These are phyloP conservation scores for Melampsora larici-populina DNA, from an alignment of 1,284 basidiomycete genomes.

Conservation along the genomic window DNA sequence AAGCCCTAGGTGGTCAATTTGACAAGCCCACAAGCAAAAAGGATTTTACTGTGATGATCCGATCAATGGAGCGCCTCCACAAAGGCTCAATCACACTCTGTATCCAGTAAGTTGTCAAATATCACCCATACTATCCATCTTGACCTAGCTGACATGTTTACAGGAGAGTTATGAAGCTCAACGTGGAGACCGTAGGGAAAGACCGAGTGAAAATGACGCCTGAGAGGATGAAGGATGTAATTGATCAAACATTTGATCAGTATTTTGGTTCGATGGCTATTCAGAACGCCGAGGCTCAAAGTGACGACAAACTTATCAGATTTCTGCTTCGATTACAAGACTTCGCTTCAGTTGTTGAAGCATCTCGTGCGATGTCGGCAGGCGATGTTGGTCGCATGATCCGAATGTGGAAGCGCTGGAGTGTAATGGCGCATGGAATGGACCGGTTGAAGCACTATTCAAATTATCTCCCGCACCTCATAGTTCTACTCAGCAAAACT, in stretches of 20 bases:
- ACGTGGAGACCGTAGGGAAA: no score
- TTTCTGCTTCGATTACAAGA: background rate
- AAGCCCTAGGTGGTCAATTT: no score
- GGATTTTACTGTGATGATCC: no score
- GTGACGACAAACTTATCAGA: background rate
- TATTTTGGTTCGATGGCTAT: background rate
- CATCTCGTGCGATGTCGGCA: background rate
- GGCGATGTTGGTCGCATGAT: conserved; percentile 10
- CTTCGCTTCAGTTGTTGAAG: conserved; percentile 3
- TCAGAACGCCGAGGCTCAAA: background rate
- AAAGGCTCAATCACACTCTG: no score
- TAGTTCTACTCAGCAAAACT: background rate
- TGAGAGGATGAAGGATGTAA: background rate
- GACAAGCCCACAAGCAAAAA: no score
- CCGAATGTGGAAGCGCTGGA: background rate
- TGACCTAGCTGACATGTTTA: no score
- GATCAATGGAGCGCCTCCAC: no score
- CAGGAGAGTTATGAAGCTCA: no score
- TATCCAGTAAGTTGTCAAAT: no score
- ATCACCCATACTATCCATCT: no score
- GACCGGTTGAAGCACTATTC: background rate
- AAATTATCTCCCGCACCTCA: background rate
- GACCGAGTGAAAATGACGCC: no score
- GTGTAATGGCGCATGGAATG: conserved; percentile 4
- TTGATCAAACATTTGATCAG: background rate